Base-by-base conservation (phyloP, 139 green algal species). In the Closterium sp. region DNA sequence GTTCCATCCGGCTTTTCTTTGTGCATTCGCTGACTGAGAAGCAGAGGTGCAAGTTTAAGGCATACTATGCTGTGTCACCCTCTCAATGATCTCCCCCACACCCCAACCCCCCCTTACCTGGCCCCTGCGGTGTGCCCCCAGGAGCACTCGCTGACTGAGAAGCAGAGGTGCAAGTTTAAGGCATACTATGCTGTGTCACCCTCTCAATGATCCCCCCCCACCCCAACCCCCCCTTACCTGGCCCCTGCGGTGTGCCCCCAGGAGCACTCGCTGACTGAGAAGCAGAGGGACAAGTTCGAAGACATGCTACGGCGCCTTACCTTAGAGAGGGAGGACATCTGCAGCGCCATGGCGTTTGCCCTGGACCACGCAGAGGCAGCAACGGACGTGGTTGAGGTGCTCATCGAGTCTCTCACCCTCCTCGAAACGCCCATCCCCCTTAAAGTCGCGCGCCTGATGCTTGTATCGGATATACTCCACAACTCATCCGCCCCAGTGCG, bases 401-500 rank as follows among this genome's bases (percentile, higher is more conserved):
- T 98, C 86, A 89, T 94, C 12, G 96, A 98, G 84, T 93, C 96
- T 6, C 95, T 99, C 34, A 97, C 96, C 10, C 94, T 98, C 34
- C n/a, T 94, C 31, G 97, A 99, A 93, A 99, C 97, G 25, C 96
- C 97, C 10, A 93, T 98, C 23, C 95, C 95, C 21, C 93, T 96
- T 81, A 99, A 99, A 94, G 89, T 96, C 7, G 94, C 94, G 87
- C 84, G 96, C 55, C 96, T 99, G 33, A 98, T 98, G 94, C 95
- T 99, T 16, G 94, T 97, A 9, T 97, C 94, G 8, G 98, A 99
- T 95, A 96, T 99, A 33, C 95, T 99, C 86, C 97, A 99, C 96
- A 99, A 99, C 95, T 95, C 91, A 90, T 97, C 95, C 64, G 96
- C 96, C 25, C 95, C 96, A 25, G 97, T 99, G 84, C 94, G 97